Evolutionary conservation across 257 asterid genomes (phyloP).

Genomic region (Gardenia jasminoides): DNA sequence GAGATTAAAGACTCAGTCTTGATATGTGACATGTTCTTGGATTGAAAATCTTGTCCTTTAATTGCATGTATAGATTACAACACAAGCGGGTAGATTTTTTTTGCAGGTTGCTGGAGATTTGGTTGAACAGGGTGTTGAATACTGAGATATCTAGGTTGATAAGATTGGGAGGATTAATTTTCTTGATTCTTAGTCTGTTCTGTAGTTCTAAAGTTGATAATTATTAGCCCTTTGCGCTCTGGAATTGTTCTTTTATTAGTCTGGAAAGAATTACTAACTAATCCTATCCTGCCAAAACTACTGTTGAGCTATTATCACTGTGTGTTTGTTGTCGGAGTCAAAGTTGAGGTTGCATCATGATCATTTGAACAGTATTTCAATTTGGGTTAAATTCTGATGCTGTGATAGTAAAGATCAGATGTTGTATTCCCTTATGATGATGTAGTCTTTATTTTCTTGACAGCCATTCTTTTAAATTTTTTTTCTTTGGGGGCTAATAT

Average conservation of each 20-base stretch:
- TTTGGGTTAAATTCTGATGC: not conserved
- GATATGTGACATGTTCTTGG: slow-evolving; percentile 3
- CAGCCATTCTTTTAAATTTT: not conserved
- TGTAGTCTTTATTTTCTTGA: not conserved
- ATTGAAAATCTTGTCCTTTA: not conserved
- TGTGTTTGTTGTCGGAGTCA: not conserved
- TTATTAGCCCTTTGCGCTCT: not conserved
- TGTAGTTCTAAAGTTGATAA: not conserved
- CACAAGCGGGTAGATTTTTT: not conserved
- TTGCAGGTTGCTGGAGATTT: not conserved
- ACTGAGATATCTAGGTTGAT: not conserved
- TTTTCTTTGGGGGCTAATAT: not conserved
- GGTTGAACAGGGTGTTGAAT: slow-evolving; percentile 2
- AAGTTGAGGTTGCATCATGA: not conserved
- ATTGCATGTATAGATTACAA: not conserved
- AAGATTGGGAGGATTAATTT: not conserved
- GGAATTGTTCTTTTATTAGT: too few species aligned
- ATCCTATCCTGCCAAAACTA: not conserved
- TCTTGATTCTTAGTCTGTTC: not conserved
- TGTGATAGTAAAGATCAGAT: not conserved
- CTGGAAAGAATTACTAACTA: not conserved
- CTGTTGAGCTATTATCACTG: not conserved
- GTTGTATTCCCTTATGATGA: not conserved
- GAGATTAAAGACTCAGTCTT: slow-evolving; percentile 1
- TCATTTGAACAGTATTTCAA: not conserved